Evolutionary conservation across 2,329 filamentous ascomycete species (phyloP), one percentile per base, ranked within the genome.

Genomic region (Septoria linicola): DNA sequence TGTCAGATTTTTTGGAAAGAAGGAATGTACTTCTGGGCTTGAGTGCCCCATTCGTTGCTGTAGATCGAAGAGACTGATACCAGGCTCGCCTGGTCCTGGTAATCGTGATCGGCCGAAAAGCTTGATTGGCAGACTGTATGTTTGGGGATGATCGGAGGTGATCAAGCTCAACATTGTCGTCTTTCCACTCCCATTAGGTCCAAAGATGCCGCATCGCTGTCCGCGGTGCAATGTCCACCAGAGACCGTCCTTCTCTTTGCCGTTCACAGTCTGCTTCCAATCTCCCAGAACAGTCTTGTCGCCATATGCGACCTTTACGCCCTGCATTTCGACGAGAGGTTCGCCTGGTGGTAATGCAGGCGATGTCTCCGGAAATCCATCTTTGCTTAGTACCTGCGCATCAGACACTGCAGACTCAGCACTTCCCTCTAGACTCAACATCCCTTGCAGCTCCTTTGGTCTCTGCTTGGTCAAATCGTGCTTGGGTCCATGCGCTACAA

Each of bases 61-160:
- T 6, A 99, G 82, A 57, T 97, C 91, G 76, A 95, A 97, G 52
- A 96, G 87, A 0, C 89, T 95, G 27, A 97, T 83, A 0, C 89
- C 90, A 0, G 80, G 79, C 47, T 81, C 68, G 0, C 86, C 87
- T 0, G 81, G 80, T 49, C 87, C 81, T 0, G 92, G 90, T 0
- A 96, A 76, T 16, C 93, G 82, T 48, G 85, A 86, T 17, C 83
- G 83, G 1, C 90, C 89, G 66, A 99, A 97, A 11, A 96, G 77
- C 60, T 82, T 85, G 54, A 99, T 85, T 0, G 92, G 91, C 19
- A 91, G 81, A 0, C 88, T 89, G 68, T 97, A 99, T 0, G 91
- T 84, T 69, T 97, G 92, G 0, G 93, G 93, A 63, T 99, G 93
- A 65, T 99, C 93, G 1, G 92, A 97, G 53, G 89, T 95, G 53